Conservation (phyloP, 495 filamentous ascomycete genomes). For the Evansstolkia leycettana region DNA sequence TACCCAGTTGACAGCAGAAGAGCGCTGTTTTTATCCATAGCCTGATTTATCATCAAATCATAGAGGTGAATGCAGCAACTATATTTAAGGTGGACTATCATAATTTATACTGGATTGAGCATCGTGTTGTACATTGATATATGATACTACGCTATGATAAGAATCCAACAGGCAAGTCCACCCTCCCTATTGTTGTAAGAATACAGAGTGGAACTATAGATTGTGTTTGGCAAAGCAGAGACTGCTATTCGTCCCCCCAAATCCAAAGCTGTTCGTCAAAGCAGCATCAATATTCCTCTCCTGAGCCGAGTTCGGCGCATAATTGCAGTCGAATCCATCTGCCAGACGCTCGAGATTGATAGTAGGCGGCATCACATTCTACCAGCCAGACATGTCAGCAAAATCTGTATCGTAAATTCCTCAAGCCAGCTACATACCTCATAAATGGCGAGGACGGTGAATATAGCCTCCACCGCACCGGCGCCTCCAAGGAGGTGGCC, state of each 20-base stretch:
- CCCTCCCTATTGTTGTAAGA: too few species aligned
- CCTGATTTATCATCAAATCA: too few species aligned
- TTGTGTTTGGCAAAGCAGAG: conserved; percentile 52
- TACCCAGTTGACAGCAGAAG: too few species aligned
- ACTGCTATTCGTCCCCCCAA: conserved; percentile 91
- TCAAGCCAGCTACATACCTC: conserved; percentile 43
- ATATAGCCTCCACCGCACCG: conserved; percentile 78
- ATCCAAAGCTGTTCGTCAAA: conserved; percentile 93
- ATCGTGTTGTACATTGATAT: background rate
- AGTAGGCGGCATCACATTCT: conserved; percentile 80
- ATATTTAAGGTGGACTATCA: too few species aligned
- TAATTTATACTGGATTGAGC: too few species aligned
- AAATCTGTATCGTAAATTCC: conserved; percentile 9
- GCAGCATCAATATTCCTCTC: conserved; percentile 57
- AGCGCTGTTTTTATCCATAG: too few species aligned
- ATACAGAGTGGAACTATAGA: background rate
- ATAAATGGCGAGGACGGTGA: conserved; percentile 64
- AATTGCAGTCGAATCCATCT: conserved; percentile 74
- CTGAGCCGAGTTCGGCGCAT: conserved; percentile 62
- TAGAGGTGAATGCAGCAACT: too few species aligned
- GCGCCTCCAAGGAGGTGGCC: conserved; percentile 88
- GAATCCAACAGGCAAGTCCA: too few species aligned
- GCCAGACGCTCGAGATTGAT: conserved; percentile 63
- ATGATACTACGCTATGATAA: too few species aligned
- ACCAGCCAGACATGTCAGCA: background rate